phyloP scores from a whole-genome alignment of 2,329 filamentous ascomycete genomes.

The Colletotrichum orchidophilum region DNA sequence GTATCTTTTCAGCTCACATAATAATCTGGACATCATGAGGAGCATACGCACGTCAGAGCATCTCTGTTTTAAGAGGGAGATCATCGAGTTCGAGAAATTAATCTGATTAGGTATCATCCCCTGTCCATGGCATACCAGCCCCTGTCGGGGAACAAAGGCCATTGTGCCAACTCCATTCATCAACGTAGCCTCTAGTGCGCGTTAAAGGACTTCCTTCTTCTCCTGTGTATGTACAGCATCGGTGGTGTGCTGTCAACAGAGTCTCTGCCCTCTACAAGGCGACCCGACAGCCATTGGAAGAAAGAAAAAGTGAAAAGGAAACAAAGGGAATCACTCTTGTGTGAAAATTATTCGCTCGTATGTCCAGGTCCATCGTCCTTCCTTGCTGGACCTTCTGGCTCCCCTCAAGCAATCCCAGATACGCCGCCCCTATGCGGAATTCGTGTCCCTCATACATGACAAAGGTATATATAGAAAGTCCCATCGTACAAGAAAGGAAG shows the following conservation, averaged over 20 bases:
- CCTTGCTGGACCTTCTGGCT: slow-evolving; percentile 15
- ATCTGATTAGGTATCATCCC: slow-evolving; percentile 26
- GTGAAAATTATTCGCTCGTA: slow-evolving; percentile 32
- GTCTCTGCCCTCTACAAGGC: background rate
- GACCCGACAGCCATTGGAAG: background rate
- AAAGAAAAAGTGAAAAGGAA: background rate
- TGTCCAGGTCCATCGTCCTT: slow-evolving; percentile 23
- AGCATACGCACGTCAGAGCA: too few species aligned
- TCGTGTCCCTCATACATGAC: slow-evolving; percentile 35
- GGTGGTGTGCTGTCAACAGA: background rate
- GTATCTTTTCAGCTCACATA: too few species aligned
- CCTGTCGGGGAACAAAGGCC: background rate
- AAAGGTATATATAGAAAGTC: slow-evolving; percentile 34
- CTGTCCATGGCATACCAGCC: slow-evolving; percentile 11
- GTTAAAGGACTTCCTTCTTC: slow-evolving; percentile 22
- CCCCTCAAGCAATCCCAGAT: slow-evolving; percentile 31
- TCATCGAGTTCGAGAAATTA: slow-evolving; percentile 6
- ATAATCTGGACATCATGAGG: too few species aligned
- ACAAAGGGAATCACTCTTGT: slow-evolving; percentile 32
- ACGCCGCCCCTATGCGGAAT: slow-evolving; percentile 33
- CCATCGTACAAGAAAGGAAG: slow-evolving; percentile 33
- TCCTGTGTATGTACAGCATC: slow-evolving; percentile 6
- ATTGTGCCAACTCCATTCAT: slow-evolving; percentile 28
- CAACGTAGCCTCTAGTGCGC: slow-evolving; percentile 25
- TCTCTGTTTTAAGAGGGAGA: too few species aligned